Conservation (phyloP, 345 rosid species). For the Eucalyptus albens region DNA sequence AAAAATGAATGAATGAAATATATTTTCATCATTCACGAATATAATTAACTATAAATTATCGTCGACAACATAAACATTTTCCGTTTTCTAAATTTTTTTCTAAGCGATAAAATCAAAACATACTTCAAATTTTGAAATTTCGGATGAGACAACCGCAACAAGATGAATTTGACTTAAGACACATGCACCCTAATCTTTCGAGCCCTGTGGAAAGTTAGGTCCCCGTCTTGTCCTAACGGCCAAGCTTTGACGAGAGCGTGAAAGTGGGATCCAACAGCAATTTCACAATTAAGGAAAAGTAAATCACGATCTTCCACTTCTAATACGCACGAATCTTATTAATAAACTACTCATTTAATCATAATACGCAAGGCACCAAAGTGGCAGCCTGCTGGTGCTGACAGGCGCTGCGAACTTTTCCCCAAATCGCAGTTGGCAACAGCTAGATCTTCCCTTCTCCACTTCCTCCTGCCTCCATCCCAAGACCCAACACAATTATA, state of each 20-base stretch:
- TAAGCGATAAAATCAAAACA: no score
- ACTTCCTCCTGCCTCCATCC: background rate
- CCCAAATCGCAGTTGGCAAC: background rate
- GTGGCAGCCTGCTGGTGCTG: background rate
- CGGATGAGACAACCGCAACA: rapidly evolving
- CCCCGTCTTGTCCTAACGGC: background rate
- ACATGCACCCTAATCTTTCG: background rate
- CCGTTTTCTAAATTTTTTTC: rapidly evolving
- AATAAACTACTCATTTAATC: background rate
- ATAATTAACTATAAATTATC: rapidly evolving
- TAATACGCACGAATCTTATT: background rate
- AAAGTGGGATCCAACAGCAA: background rate
- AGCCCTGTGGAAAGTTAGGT: background rate
- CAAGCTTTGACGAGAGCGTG: rapidly evolving
- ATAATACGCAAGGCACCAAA: no score
- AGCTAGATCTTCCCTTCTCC: background rate
- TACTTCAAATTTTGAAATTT: no score
- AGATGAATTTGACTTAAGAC: rapidly evolving
- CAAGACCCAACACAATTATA: background rate
- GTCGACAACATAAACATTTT: rapidly evolving
- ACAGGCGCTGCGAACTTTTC: background rate
- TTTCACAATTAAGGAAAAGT: background rate
- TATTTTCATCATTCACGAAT: no score
- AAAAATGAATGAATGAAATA: no score
- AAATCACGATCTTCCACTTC: background rate